A percentile compares a stretch with the other conserved stretches of the same genome.
phyloP scores from a whole-genome alignment of 2,329 filamentous ascomycete species.

The Periconia digitata region DNA sequence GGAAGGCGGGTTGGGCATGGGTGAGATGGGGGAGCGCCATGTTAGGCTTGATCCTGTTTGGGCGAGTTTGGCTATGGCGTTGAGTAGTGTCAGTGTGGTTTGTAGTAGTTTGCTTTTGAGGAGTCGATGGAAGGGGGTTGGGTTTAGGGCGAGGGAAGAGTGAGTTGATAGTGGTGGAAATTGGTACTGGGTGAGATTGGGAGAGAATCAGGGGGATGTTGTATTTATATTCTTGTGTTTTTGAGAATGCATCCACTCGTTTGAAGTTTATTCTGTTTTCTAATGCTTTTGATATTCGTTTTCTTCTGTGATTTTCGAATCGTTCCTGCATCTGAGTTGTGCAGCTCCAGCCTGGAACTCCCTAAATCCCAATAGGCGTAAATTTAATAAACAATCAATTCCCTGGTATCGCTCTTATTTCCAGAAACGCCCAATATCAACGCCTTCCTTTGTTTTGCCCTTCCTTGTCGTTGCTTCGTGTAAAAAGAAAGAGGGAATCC shows the following conservation, averaged over 20 bases:
- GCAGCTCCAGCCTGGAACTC: background rate
- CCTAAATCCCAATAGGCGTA: background rate
- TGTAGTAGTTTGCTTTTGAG: slow-evolving; percentile 75
- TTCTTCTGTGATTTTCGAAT: background rate
- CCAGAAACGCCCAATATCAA: too few species aligned
- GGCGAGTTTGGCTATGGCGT: slow-evolving; percentile 89
- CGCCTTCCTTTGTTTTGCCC: too few species aligned
- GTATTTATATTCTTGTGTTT: background rate
- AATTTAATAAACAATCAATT: background rate
- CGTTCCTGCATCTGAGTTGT: too few species aligned
- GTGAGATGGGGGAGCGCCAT: slow-evolving; percentile 50
- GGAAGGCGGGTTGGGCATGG: slow-evolving; percentile 41
- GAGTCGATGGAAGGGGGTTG: slow-evolving; percentile 45
- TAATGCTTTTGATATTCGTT: background rate
- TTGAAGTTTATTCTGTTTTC: too few species aligned
- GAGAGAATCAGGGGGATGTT: background rate
- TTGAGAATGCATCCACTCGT: too few species aligned
- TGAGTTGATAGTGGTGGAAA: too few species aligned
- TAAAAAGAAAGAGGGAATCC: too few species aligned
- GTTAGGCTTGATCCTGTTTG: slow-evolving; percentile 75
- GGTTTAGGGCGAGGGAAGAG: slow-evolving; percentile 38
- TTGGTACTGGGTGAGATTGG: background rate
- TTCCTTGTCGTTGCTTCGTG: too few species aligned
- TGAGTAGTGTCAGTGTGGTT: slow-evolving; percentile 89
- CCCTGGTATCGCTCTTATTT: background rate